Evolutionary conservation across 2,329 filamentous ascomycete species (phyloP), one percentile per base, ranked within the genome.

Genomic region (Fusarium nodosum): DNA sequence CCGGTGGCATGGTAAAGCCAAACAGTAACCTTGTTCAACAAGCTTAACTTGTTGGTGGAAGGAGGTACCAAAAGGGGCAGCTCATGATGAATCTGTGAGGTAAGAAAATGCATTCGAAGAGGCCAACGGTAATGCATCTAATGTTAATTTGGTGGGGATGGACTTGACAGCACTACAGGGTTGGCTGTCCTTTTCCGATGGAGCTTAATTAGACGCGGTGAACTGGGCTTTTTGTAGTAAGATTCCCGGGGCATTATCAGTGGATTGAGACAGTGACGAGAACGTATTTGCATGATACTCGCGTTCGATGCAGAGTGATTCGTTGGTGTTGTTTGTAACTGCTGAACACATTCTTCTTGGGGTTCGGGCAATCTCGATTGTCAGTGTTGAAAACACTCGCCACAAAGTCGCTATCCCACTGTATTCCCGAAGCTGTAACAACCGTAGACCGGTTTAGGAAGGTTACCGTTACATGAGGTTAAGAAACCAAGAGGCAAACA

Each of bases 381-480:
- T 31, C 33, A 39, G n/a, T 41, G 48, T 18, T 31, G n/a, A 15
- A 60, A 56, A 20, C 15, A n/a, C 20, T 59, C 31, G 60, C 48
- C 30, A 33, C 53, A 62, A 62, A 20, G 20, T 38, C 55, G 51
- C 3, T 10, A 31, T 31, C n/a, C 39, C 2, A 20, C 9, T 2
- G 5, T 58, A 68, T 71, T 68, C 8, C 64, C 68, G 50, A 20
- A 31, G 20, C 42, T 51, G 38, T 26, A 39, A 39, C 52, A 3
- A 8, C 8, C 22, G 30, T 64, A 54, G 52, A 44, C 67, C 47
- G 11, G 2, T 56, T 58, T 69, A 62, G 68, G 68, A 71, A 71
- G 64, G 68, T 71, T 69, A 59, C 68, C 12, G 68, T 66, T 71
- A 42, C 68, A 71, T 71, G 64, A 41, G 7, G 38, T 20, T 10